Evolutionary conservation across 140 eudicot species (phyloP).

Genomic region (Flaveria floridana): DNA sequence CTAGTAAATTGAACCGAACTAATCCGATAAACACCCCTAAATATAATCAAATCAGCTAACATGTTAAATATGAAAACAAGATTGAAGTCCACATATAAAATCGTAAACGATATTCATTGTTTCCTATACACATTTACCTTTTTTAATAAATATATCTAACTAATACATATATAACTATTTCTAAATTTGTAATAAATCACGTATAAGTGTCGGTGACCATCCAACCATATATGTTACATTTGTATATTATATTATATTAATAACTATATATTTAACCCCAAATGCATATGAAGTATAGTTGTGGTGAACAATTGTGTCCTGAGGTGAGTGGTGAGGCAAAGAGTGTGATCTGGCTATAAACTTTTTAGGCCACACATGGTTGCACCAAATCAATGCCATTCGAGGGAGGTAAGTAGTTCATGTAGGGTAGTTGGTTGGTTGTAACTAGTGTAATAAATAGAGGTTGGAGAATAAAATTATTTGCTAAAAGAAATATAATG

Average conservation of each 20-base stretch:
- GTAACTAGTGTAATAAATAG: slow-evolving; percentile 23
- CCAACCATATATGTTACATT: not conserved
- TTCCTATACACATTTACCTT: not conserved
- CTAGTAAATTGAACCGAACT: too few relatives aligned
- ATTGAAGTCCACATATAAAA: not conserved
- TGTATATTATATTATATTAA: too few relatives aligned
- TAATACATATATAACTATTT: not conserved
- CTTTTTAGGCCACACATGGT: slow-evolving; percentile 34
- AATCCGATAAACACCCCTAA: too few relatives aligned
- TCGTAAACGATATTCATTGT: too few relatives aligned
- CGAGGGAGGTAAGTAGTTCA: slow-evolving; percentile 35
- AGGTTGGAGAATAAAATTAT: not conserved
- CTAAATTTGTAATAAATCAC: not conserved
- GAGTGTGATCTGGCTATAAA: slow-evolving; percentile 22
- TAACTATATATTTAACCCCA: not conserved
- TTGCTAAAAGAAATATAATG: not conserved
- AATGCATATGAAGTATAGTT: not conserved
- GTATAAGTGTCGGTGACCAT: not conserved
- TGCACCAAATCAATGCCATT: slow-evolving; percentile 36
- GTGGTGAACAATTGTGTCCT: slow-evolving; percentile 1
- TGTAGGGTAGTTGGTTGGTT: slow-evolving; percentile 25
- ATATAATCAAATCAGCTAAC: not conserved
- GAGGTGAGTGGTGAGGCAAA: slow-evolving; percentile 12
- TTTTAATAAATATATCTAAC: not conserved
- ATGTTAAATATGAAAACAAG: not conserved